Evolutionary conservation across 1,139 yeast genomes (phyloP).

Genomic region (Saccharomyces hybrid): DNA sequence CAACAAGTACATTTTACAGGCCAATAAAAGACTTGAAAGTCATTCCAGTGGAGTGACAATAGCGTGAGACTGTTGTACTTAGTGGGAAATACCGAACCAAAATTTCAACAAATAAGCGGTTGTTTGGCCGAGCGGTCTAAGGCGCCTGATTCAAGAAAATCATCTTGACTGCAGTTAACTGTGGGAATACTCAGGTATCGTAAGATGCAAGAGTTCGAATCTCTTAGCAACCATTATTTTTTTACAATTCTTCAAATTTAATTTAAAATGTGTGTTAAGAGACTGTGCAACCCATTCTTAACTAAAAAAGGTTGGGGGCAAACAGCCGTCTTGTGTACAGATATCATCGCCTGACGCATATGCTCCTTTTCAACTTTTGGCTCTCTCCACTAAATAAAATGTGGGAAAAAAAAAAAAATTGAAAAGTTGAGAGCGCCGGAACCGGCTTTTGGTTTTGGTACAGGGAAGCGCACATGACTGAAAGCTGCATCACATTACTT

Average conservation of each 20-base stretch:
- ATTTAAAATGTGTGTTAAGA: neutral
- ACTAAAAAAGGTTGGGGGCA: too few relatives aligned
- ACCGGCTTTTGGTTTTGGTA: neutral
- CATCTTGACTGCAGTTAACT: slow-evolving; percentile 12
- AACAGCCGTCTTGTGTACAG: too few relatives aligned
- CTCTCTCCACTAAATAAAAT: neutral
- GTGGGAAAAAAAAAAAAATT: neutral
- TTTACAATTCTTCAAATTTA: neutral
- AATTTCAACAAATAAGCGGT: slow-evolving; percentile 9
- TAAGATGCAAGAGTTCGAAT: slow-evolving; percentile 30
- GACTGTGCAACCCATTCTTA: too few relatives aligned
- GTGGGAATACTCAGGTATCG: slow-evolving; percentile 27
- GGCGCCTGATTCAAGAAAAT: slow-evolving; percentile 28
- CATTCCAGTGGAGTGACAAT: too few relatives aligned
- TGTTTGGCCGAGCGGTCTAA: slow-evolving; percentile 31
- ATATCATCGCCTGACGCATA: neutral
- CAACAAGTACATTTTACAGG: too few relatives aligned
- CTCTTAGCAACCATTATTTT: slow-evolving; percentile 20
- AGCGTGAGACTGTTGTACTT: too few relatives aligned
- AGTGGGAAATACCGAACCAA: neutral
- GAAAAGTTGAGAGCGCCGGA: neutral
- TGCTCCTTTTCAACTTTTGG: neutral
- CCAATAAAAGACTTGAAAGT: too few relatives aligned
- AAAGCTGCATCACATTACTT: neutral
- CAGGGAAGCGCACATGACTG: neutral